Evolutionary conservation across 495 filamentous ascomycete genomes (phyloP), one percentile per base, ranked within the genome.

Genomic region (Cercophora samala): DNA sequence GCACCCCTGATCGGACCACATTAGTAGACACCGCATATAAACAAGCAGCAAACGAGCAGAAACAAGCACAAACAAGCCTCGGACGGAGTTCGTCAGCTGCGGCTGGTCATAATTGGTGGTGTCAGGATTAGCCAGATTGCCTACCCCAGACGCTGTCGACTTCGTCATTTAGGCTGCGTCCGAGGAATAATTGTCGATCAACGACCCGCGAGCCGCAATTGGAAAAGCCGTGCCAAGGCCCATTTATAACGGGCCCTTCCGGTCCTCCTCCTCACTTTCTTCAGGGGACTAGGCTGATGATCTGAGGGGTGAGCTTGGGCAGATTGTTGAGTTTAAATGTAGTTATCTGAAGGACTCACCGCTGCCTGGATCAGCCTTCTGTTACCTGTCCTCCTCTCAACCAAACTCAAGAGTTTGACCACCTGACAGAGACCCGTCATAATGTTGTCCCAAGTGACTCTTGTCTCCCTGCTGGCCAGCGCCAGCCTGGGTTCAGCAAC

Each of bases 61-160:
- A 60, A 8, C n/a, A 26, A 13, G 22, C 58, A 46, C 37, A 46
- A 46, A 46, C 37, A 46, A 46, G 37, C 37, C 37, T 64, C 62
- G 66, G 62, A 64, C 52, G 13, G 51, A 62, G 56, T 24, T 26
- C 22, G 58, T 60, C 22, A 29, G 19, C 37, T 46, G 37, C 37
- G 37, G 37, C 37, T 46, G 15, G 37, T 46, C 6, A 46, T 46
- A 29, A 60, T 60, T 60, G 58, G 58, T 60, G 21, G 56, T 23
- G 55, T 64, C 29, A 23, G 67, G 52, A 65, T 68, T 65, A 68
- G n/a, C 63, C 67, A 68, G 67, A 68, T 68, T 68, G 59, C 62
- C 25, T 53, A n/a, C 11, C 63, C 51, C 52, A 51, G 29, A 46
- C 58, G 4, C 2, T 32, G 24, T n/a, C 25, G 55, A 29, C 22